phyloP scores from a whole-genome alignment of 2,329 filamentous ascomycete species.

The Arthrocladium fulminans region DNA sequence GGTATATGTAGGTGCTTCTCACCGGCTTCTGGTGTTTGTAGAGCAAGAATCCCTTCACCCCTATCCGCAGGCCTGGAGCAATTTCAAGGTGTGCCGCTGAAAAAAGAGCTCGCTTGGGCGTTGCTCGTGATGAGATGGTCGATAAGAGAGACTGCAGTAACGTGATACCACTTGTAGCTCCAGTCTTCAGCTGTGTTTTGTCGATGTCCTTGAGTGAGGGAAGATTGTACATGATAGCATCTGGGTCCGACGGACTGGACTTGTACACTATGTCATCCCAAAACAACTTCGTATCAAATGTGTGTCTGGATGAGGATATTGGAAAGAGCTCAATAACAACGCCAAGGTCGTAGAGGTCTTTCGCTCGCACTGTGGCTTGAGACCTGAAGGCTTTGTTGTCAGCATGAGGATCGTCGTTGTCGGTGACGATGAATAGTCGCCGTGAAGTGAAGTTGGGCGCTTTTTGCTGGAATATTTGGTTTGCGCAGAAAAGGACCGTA shows the following conservation, averaged over 20 bases:
- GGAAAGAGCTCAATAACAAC: constrained; percentile 90
- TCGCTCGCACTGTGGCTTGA: constrained; percentile 74
- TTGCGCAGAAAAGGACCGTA: constrained; percentile 86
- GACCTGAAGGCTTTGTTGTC: constrained; percentile 63
- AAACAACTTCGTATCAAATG: constrained; percentile 76
- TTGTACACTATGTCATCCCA: constrained; percentile 97
- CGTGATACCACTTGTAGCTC: constrained; percentile 65
- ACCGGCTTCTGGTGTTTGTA: constrained; percentile 75
- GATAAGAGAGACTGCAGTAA: constrained; percentile 72
- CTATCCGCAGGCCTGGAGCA: constrained; percentile 73
- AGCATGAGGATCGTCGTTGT: constrained; percentile 78
- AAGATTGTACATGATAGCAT: constrained; percentile 49
- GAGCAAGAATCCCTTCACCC: constrained; percentile 86
- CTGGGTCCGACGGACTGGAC: constrained; percentile 59
- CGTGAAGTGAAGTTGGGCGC: constrained; percentile 89
- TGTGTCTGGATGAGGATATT: constrained; percentile 60
- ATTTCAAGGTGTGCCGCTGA: constrained; percentile 80
- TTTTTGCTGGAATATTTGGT: constrained; percentile 91
- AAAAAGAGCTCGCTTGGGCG: constrained; percentile 76
- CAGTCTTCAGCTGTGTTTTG: constrained; percentile 48
- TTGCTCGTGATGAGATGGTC: constrained; percentile 83
- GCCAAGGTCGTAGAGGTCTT: constrained; percentile 88
- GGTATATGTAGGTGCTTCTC: constrained; percentile 77
- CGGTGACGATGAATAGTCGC: constrained; percentile 89
- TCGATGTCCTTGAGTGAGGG: constrained; percentile 27